These are phyloP conservation scores for Juncus effusus DNA, from an alignment of 176 grass and related monocot species.

Conservation along the genomic window DNA sequence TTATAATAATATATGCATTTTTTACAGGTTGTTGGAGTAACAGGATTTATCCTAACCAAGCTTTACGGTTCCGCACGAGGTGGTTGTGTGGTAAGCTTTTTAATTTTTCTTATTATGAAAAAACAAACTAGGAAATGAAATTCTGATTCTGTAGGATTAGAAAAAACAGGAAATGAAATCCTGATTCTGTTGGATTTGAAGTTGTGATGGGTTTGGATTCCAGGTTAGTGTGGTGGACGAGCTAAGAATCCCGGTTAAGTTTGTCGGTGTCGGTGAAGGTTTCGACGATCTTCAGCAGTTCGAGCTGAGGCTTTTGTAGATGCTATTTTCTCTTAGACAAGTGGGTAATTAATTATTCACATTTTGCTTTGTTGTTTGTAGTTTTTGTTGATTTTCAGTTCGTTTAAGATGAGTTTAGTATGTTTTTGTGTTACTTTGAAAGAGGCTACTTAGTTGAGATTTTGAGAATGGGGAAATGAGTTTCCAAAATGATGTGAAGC, in stretches of 20 bases:
- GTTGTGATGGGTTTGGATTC: background rate
- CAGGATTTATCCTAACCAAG: slow-evolving; percentile 86
- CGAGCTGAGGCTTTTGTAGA: slow-evolving; percentile 86
- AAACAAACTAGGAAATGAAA: background rate
- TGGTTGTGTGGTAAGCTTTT: slow-evolving; percentile 73
- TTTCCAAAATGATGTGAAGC: no score
- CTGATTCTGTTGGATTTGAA: background rate
- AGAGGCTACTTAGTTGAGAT: no score
- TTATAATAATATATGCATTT: background rate
- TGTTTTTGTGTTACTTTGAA: no score
- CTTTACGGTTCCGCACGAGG: slow-evolving; percentile 82
- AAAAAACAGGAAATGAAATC: no score
- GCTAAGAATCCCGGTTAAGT: slow-evolving; percentile 91
- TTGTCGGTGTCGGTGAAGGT: slow-evolving; percentile 88
- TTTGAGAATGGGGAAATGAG: no score
- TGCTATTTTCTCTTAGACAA: slow-evolving; percentile 73
- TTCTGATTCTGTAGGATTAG: no score
- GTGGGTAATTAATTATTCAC: no score
- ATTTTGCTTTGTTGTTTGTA: no score
- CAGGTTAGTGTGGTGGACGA: slow-evolving; percentile 96
- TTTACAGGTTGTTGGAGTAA: slow-evolving; percentile 80
- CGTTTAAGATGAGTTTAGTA: no score
- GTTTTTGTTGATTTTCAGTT: no score
- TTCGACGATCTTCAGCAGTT: slow-evolving; percentile 95
- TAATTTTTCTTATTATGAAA: background rate